Evolutionary conservation across 305 asterid species (phyloP), one percentile per base, ranked within the genome.

Genomic region (Fraxinus latifolia): DNA sequence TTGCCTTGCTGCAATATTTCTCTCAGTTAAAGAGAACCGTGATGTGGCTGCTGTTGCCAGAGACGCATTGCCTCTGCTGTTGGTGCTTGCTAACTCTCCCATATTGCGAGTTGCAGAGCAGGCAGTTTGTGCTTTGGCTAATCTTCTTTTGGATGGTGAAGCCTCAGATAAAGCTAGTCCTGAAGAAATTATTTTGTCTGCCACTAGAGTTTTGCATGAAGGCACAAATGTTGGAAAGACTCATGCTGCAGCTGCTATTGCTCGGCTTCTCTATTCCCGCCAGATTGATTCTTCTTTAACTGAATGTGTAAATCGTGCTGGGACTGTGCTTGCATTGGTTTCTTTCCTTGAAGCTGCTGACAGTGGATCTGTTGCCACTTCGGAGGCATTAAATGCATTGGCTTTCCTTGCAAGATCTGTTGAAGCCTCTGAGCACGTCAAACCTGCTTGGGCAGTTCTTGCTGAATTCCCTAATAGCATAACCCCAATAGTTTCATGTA

Each of bases 101-200:
- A 84, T 77, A 17, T 88, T 94, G 84, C 91, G 84, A 83, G 97
- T 96, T 81, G 92, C 97, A 73, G 99, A 96, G 91, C 97, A 94
- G 87, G 98, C 98, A 74, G 93, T 92, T 68, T 95, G 99, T 91
- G 99, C 99, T 81, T 80, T 95, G 87, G 96, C 99, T 34, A 96
- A 95, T 93, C 89, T 96, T 85, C 95, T 96, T 77, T 88, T 96
- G 88, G 99, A 95, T 85, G 77, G 81, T 71, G 98, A 92, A 85
- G 92, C 91, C 80, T 91, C 96, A 67, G 97, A 87, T 79, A 93
- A 91, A 86, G 91, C 88, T 75, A 50, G 88, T 73, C 83, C 92
- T 39, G 99, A 96, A 92, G 98, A 96, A 84, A 90, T 93, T 44
- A 84, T 96, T 81, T 83, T 90, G 81, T 94, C 98, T 81, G 95